Base-by-base conservation (phyloP, 768 basidiomycete genomes). In the Fomitopsis pulvina region DNA sequence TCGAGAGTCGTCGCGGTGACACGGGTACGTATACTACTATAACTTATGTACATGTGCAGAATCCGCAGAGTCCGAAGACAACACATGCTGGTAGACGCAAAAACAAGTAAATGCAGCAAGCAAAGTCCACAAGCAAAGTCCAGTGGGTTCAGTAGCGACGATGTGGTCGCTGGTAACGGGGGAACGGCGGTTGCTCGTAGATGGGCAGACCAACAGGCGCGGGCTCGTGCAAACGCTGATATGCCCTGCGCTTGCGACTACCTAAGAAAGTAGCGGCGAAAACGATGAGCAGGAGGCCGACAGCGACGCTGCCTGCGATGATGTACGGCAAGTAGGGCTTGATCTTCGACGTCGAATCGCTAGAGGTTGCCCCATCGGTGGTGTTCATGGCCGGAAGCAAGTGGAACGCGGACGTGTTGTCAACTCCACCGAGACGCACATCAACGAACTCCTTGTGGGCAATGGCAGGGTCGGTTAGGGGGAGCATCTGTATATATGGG, bases 401-500 rank as follows among this genome's bases (percentile, higher is more conserved):
- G 26, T 60, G 57, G 54, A 60, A 58, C 52, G 56, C 52, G 27
- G 52, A 54, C n/a, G 64, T 63, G 41, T 55, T 53, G 57, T 68
- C 67, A 27, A 60, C 48, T 41, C 66, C 66, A 41, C 51, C 58
- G 42, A 68, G 56, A 18, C 67, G 65, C 3, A 56, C 51, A 14
- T 52, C 48, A 16, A 68, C 67, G 48, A 68, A 68, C 53, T 68
- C 64, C 29, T 41, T 30, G 53, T 68, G 67, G 21, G 64, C 66
- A 48, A 57, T 53, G 4, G 56, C 53, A 28, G 54, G 49, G 28
- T 63, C 55, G 20, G 61, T 63, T 14, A 60, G 48, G 10, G 66
- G 55, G 2, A 67, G 58, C 14, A 69, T 60, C 54, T 69, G 68
- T 38, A 69, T 57, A 56, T 59, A 69, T 4, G 68, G 68, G 43